A percentile compares a stretch with the other conserved stretches of the same genome.
These are phyloP conservation scores for Pseudognaphalium luteoalbum DNA, from an alignment of 129 eudicot species.

Conservation along the genomic window DNA sequence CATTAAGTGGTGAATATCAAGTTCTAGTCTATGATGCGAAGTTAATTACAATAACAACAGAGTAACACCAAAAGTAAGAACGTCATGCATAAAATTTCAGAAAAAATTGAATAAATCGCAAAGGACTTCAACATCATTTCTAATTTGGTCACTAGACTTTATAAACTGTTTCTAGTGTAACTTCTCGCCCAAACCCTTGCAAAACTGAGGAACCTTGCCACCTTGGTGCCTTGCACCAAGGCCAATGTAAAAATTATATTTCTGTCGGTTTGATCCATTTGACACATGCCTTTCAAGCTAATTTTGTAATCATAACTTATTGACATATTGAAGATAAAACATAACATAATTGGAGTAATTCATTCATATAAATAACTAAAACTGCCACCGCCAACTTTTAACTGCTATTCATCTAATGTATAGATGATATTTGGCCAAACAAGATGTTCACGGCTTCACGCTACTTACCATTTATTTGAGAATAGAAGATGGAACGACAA, in stretches of 20 bases:
- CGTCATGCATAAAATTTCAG: neutral
- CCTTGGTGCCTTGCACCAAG: too few relatives aligned
- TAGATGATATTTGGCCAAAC: neutral
- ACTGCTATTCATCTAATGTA: neutral
- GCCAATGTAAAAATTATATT: neutral
- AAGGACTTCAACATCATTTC: neutral
- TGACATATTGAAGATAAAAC: neutral
- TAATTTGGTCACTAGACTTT: neutral
- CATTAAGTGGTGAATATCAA: neutral
- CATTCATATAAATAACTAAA: neutral
- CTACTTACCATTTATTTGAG: conserved; percentile 74
- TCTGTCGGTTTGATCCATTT: neutral
- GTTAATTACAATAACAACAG: neutral
- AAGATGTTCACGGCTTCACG: neutral
- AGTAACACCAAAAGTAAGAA: neutral
- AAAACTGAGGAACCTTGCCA: conserved; percentile 7
- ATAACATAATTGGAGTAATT: neutral
- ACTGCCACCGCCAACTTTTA: neutral
- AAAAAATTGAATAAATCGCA: neutral
- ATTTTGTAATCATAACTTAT: neutral
- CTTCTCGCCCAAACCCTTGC: neutral
- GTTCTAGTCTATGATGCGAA: conserved; percentile 2
- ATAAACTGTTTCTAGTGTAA: neutral
- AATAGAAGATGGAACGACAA: conserved; percentile 83
- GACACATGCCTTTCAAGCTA: too few relatives aligned